Evolutionary conservation across 768 basidiomycete genomes (phyloP), one percentile per base, ranked within the genome.

Genomic region (Amanita polypyramis): DNA sequence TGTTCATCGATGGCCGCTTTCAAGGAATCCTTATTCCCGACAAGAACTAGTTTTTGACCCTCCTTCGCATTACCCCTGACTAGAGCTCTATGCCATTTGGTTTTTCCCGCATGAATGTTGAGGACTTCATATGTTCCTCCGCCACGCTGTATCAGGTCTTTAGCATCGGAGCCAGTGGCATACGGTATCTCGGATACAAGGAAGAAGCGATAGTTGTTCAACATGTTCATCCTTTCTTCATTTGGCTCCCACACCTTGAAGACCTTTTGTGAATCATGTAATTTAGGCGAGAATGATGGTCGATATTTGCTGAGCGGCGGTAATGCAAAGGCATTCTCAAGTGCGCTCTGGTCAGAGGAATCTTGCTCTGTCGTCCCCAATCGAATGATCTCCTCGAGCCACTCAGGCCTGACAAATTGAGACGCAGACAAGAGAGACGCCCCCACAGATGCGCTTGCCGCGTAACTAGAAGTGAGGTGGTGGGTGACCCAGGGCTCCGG

Each of bases 191-290:
- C 81, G 1, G 74, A 73, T 4, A 80, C 64, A 45, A 80, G 77
- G 5, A 87, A 56, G 55, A 87, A 85, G 6, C 79, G 69, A 51
- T 68, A 74, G 0, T 61, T 60, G 4, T 62, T 59, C 27, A 88
- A 68, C 56, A 89, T 65, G 40, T 70, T 67, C 7, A 76, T 55
- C 7, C 86, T 70, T 47, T 70, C 77, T 56, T 83, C 80, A 45
- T 80, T 80, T 0, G 80, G 79, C 49, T 80, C 76, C 86, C 85
- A 87, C 2, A 75, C 63, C 21, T 68, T 73, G 57, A 74, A 66
- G 0, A 62, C 65, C 58, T 80, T 79, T 33, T 80, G 66, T 2
- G 66, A 51, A 0, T 72, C 51, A 0, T 71, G 59, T 1, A 87
- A 65, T 2, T 70, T 60, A 0, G 76, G 64, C 11, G 76, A 70